Base-by-base conservation (phyloP, 805 yeast species). In the Ogataea thermomethanolica region DNA sequence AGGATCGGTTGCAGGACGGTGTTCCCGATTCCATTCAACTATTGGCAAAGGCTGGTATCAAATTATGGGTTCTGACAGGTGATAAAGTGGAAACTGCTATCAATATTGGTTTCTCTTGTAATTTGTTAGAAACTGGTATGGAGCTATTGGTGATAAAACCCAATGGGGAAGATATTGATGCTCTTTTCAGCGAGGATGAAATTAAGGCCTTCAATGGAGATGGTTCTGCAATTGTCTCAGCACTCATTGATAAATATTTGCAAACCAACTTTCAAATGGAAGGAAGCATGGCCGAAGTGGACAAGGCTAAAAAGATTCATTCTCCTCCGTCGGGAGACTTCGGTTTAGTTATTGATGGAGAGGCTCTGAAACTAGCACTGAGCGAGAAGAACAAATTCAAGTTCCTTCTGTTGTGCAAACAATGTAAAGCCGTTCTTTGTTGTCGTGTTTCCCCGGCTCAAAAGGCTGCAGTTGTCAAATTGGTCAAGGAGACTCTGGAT, bases 61-160 rank as follows among this genome's bases (percentile, higher is more conserved):
- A 85, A 59, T 65, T 85, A 38, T 85, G 95, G 95, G 93, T 85
- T 33, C 67, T 85, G 35, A 85, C 95, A 3, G 95, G 95, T 65
- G 95, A 85, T 61, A 84, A 83, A 61, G 86, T 85, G n/a, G 95
- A 85, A 62, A 85, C 95, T 24, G 95, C 93, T 9, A 84, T 85
- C 51, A 85, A 85, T 54, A 85, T 85, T 67, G 95, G 93, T 3
- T 85, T 85, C 56, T 82, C 90, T 2, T 85, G 95, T 73, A 85
- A 85, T 54, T 65, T 85, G 40, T 67, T 85, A 41, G 82, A 81
- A 39, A 81, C 74, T 48, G 85, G 82, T 33, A 84, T 85, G 95
- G 82, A 85, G 51, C 64, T 85, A 20, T 59, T 85, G 37, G 78
- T 85, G 8, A 62, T 84, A 37, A 78, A 79, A 51, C 76, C 81